Percentiles rank a stretch among this genome's conserved stretches.
phyloP scores from a whole-genome alignment of 192 early-diverging fungal species.

The Gamsiella multidivaricata region DNA sequence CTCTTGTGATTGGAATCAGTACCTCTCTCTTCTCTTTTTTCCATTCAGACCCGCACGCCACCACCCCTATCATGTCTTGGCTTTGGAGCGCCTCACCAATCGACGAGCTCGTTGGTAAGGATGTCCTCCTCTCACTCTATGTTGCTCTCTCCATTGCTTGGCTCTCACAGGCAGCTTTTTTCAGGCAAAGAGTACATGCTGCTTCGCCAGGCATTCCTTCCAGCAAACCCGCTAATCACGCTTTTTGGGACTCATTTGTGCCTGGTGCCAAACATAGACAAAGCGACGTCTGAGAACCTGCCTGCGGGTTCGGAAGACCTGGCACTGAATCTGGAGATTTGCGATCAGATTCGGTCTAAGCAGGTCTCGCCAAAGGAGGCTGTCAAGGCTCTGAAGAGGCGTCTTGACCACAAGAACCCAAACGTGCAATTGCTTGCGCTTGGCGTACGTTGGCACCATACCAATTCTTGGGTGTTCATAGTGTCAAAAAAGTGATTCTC shows the following conservation, averaged over 20 bases:
- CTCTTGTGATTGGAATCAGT: too few relatives aligned
- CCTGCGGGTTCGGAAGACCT: conserved; percentile 90
- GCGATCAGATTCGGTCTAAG: conserved; percentile 94
- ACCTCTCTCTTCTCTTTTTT: conserved; percentile 5
- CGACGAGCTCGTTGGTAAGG: conserved; percentile 61
- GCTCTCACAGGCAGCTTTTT: too few relatives aligned
- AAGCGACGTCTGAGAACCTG: conserved; percentile 90
- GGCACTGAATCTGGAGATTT: conserved; percentile 86
- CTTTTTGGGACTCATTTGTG: too few relatives aligned
- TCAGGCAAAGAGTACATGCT: too few relatives aligned
- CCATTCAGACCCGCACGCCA: not conserved
- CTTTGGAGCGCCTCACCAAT: conserved; percentile 55
- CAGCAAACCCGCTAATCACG: too few relatives aligned
- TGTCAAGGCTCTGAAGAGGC: conserved; percentile 77
- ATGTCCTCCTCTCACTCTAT: not conserved
- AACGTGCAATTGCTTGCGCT: conserved; percentile 94
- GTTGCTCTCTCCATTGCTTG: not conserved
- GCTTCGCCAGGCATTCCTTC: not conserved
- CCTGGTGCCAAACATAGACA: too few relatives aligned
- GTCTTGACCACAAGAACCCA: conserved; percentile 88
- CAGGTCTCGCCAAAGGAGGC: conserved; percentile 80
- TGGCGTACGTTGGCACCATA: conserved; percentile 60
- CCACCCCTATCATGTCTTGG: conserved; percentile 39
- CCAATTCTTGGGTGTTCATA: not conserved
- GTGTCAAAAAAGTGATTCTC: not conserved